Evolutionary conservation across 768 basidiomycete species (phyloP), one percentile per base, ranked within the genome.

Genomic region (Suillus cothurnatus): DNA sequence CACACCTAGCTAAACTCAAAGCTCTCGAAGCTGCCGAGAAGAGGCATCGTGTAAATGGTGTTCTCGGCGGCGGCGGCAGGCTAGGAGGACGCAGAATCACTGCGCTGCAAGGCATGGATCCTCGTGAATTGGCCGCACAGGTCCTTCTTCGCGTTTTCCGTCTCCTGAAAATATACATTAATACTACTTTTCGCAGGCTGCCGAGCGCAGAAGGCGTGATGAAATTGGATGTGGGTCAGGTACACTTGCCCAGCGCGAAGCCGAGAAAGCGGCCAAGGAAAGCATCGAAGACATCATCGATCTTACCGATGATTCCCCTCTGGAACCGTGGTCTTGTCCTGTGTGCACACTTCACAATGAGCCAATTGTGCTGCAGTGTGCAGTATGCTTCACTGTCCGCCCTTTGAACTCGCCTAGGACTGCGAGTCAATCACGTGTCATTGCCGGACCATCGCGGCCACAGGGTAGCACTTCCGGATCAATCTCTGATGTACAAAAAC

Each of bases 21-120:
- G 94, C 91, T 15, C 77, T 94, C 4, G 88, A 88, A 70, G 92
- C 92, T 15, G 93, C 95, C 0, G 93, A 97, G 79, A 89, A 86
- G 74, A 80, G 94, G 61, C 77, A 81, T 62, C 79, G 83, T 64
- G 67, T 81, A 2, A 77, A 80, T 53, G 73, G 71, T 9, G 65
- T 85, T 52, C 70, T 88, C 66, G 79, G 87, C 67, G 75, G 82
- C 19, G 84, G 87, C 17, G 87, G 89, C 9, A 81, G 85, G 56
- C 78, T 94, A 14, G 91, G 89, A 45, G 86, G 91, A 6, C 6
- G 2, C 39, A 80, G 81, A n/a, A 68, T 70, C 17, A 72, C 73
- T 36, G 72, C 76, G 26, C 73, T 71, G 26, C 71, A 78, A 55
- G 82, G 79, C 9, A 76, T 90, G 69, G 84, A 83, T 38, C 88